Base-by-base conservation (phyloP, 345 rosid genomes). In the Eucalyptus erythrocorys region DNA sequence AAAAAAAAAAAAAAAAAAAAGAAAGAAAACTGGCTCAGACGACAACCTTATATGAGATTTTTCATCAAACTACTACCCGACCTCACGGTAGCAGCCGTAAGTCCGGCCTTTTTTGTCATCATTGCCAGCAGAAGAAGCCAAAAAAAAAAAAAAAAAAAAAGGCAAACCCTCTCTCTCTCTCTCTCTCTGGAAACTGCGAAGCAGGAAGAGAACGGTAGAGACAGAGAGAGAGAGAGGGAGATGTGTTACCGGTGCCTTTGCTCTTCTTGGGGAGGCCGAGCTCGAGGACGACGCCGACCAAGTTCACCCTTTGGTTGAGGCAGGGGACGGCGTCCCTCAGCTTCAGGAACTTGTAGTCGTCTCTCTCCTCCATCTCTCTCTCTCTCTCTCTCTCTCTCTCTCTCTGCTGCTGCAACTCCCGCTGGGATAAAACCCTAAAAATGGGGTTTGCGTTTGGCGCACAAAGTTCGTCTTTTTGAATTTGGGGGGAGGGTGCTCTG, bases 61-160 rank as follows among this genome's bases (percentile, higher is more conserved):
- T 90, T 89, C 91, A 91, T 94, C 97, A 95, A 87, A 76, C 96
- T 94, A 93, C 96, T 89, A 93, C 97, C 61, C 95, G 66, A 85
- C 89, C 48, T n/a, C 61, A n/a, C 22, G 14, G 92, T 86, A 87
- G 97, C 95, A 93, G 96, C 93, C 91, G 95, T 95, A 92, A 93
- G 96, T 87, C 94, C 97, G 96, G 97, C 95, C 97, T 94, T 94
- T 93, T 86, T 88, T 87, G 87, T 95, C 97, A 92, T 95, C 97
- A 95, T 86, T 5, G 94, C 97, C 96, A 94, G 86, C 68, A 16
- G 17, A 50, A 32, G 24, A 49, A 26, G 57, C 57, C n/a, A n/a
- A n/a, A n/a, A 3, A 3, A 22, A 71, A 49, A 6, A 42, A n/a
- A 86, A 53, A 8, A 7, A 3, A 48, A 43, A 14, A 85, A 45